Evolutionary conservation across 495 filamentous ascomycete species (phyloP), one percentile per base, ranked within the genome.

Genomic region (Oleoguttula mirabilis): DNA sequence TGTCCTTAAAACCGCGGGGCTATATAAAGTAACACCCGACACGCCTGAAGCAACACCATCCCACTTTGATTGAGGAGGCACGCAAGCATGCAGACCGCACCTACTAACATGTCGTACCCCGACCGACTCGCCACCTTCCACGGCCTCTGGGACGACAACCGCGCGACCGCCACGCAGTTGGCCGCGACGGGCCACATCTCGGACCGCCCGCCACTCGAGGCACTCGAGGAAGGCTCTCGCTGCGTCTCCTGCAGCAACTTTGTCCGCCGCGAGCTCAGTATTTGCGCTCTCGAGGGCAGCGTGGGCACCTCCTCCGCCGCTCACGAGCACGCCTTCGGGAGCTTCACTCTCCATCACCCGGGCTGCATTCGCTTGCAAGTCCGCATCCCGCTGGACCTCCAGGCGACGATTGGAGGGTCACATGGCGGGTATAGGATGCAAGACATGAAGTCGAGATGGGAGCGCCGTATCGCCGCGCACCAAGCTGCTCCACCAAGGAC

Each of bases 111-210:
- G n/a, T n/a, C n/a, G n/a, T 52, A 47, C 39, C 14, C 43, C 0
- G 49, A 53, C n/a, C 39, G 50, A 1, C 45, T 48, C 1, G 10
- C 23, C 0, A 53, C 50, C 45, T 53, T 53, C 21, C 14, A 27
- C n/a, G 50, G 32, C 28, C 28, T 31, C 32, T 53, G 50, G 50
- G 25, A 43, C 27, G 39, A 48, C n/a, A 16, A 47, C 24, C 7
- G 30, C 4, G 34, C 39, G 2, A 41, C 50, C 4, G 50, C 50
- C 1, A 32, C 30, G 1, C 40, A 44, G 14, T 25, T 53, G 1
- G 50, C 50, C 15, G 50, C 50, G 5, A 40, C 40, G n/a, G 50
- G 50, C 3, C 50, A 53, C 21, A 23, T 53, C 16, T 43, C 21
- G 16, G 50, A 53, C 24, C 50, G 45, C 0, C 45, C 45, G 25